phyloP scores from a whole-genome alignment of 306 rosid species.

The Vicia faba region DNA sequence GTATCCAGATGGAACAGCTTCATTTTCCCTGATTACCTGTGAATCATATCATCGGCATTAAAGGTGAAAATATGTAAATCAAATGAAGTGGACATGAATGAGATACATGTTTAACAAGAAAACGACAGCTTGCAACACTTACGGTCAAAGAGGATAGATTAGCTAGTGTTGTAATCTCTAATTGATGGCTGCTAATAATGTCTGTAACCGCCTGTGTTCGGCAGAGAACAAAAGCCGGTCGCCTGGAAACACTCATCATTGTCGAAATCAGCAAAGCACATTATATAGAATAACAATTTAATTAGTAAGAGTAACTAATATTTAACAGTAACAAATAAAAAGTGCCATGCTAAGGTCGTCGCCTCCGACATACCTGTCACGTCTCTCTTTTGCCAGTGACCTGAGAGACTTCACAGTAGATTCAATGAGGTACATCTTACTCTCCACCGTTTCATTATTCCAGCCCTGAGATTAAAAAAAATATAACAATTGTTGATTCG shows the following conservation, averaged over 20 bases:
- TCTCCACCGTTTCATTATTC: slow-evolving; percentile 75
- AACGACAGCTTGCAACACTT: slow-evolving; percentile 36
- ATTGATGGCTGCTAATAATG: slow-evolving; percentile 44
- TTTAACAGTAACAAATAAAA: slow-evolving; percentile 21
- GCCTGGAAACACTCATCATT: slow-evolving; percentile 37
- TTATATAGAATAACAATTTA: slow-evolving; percentile 21
- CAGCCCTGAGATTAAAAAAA: slow-evolving; percentile 56
- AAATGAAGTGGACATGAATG: background rate
- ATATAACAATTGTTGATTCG: background rate
- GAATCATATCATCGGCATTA: slow-evolving; percentile 27
- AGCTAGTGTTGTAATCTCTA: slow-evolving; percentile 78
- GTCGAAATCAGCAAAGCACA: slow-evolving; percentile 26
- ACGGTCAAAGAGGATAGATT: slow-evolving; percentile 73
- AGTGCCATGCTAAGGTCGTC: slow-evolving; percentile 3
- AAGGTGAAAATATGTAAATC: slow-evolving; percentile 12
- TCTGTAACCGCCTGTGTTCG: slow-evolving; percentile 38
- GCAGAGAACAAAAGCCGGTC: slow-evolving; percentile 49
- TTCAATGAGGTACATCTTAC: slow-evolving; percentile 72
- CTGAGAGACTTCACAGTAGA: slow-evolving; percentile 74
- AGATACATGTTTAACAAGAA: background rate
- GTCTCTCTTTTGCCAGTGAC: slow-evolving; percentile 89
- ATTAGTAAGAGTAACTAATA: slow-evolving; percentile 5
- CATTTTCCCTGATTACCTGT: slow-evolving; percentile 44
- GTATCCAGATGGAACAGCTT: slow-evolving; percentile 45
- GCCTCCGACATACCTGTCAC: slow-evolving; percentile 65